A percentile compares a stretch with the other conserved stretches of the same genome.
Conservation (phyloP, 495 filamentous ascomycete genomes). For the Parathielavia hyrcaniae region DNA sequence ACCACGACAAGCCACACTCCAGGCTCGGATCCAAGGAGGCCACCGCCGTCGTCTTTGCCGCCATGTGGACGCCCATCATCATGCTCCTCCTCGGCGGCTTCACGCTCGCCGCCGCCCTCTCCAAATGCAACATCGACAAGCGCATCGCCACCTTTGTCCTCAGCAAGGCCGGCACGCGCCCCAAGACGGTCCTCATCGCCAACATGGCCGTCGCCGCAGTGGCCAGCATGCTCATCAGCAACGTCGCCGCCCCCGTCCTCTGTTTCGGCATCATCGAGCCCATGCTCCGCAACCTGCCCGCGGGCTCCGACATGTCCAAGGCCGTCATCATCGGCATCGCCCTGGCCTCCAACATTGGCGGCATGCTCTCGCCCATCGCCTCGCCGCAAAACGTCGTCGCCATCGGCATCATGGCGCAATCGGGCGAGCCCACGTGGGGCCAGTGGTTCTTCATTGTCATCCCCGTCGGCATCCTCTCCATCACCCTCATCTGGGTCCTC, state of each 20-base stretch:
- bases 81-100: conserved; percentile 97
- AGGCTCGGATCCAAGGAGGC: conserved; percentile 70
- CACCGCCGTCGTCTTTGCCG: conserved; percentile 72
- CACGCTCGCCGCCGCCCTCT: conserved; percentile 88
- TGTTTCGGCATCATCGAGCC: conserved; percentile 98
- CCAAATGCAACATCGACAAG: conserved; percentile 96
- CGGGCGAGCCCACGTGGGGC: conserved; percentile 69
- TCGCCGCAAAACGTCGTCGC: conserved; percentile 97
- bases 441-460: conserved; percentile 95
- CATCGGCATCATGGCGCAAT: conserved; percentile 83
- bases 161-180: conserved; percentile 88
- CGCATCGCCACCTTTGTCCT: conserved; percentile 95
- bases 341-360: conserved; percentile 89
- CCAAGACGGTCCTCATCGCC: conserved; percentile 78
- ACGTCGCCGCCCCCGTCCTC: conserved; percentile 95
- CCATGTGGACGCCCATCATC: conserved; percentile 99
- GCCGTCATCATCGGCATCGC: conserved; percentile 95
- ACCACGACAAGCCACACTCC: conserved; percentile 59
- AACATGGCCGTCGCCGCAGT: conserved; percentile 99
- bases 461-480: conserved; percentile 84
- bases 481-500: conserved; percentile 83
- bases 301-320: conserved; percentile 86
- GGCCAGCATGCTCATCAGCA: conserved; percentile 97
- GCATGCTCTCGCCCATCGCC: conserved; percentile 92
- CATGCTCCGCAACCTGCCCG: conserved; percentile 83